Evolutionary conservation across 1,139 yeast species (phyloP).

Genomic region (Scheffersomyces insectosa): DNA sequence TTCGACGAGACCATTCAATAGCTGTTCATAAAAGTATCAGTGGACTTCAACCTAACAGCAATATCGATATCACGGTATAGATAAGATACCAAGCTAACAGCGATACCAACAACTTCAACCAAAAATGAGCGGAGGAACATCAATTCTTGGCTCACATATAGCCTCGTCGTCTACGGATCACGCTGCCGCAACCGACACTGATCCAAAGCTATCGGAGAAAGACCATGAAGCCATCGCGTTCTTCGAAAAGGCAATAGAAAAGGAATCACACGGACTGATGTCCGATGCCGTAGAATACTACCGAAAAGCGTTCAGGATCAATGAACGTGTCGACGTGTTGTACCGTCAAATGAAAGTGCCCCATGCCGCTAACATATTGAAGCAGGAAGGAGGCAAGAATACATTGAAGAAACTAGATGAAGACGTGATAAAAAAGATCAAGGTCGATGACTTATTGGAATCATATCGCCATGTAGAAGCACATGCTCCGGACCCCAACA

Average conservation of each 20-base stretch:
- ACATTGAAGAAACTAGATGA: constrained; percentile 31
- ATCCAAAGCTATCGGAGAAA: constrained; percentile 6
- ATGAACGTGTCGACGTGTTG: constrained; percentile 66
- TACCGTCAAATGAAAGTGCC: constrained; percentile 57
- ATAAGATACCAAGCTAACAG: too few relatives aligned
- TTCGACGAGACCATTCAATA: too few relatives aligned
- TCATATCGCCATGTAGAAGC: constrained; percentile 34
- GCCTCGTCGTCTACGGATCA: background rate
- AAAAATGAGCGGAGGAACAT: background rate
- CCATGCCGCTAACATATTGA: constrained; percentile 21
- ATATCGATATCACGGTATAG: too few relatives aligned
- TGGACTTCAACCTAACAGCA: too few relatives aligned
- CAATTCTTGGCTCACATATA: background rate
- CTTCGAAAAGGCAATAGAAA: constrained; percentile 71
- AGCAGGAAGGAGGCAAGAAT: constrained; percentile 33
- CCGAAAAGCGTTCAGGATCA: constrained; percentile 67
- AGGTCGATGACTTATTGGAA: constrained; percentile 35
- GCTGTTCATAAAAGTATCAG: too few relatives aligned
- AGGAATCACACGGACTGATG: constrained; percentile 73
- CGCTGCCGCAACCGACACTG: background rate
- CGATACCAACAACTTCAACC: too few relatives aligned
- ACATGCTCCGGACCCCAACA: constrained; percentile 26
- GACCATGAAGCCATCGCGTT: constrained; percentile 53
- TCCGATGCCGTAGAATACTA: constrained; percentile 78
- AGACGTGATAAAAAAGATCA: constrained; percentile 33